Evolutionary conservation across 495 filamentous ascomycete genomes (phyloP), one percentile per base, ranked within the genome.

Genomic region (Hypomontagnella monticulosa): DNA sequence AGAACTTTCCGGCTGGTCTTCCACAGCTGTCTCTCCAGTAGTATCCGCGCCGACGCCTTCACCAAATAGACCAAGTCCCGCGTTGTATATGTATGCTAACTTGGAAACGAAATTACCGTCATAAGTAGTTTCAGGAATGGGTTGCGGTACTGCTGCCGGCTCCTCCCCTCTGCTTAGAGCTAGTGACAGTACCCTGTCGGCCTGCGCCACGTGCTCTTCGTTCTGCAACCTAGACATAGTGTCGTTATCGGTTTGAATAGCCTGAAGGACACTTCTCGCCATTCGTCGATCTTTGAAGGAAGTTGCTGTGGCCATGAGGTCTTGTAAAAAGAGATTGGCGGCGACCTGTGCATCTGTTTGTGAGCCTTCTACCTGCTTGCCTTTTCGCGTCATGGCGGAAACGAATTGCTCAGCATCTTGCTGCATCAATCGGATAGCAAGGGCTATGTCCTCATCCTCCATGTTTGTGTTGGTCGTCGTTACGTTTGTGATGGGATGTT

Each of bases 291-390:
- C 75, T 1, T 49, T 38, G 4, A 70, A 15, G 34, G 72, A 53
- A 0, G 42, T 44, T 14, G 47, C 48, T 16, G 48, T 65, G 7
- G 19, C 37, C 19, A 67, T 7, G 6, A 79, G 55, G 11, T 79
- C 75, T 32, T 74, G 40, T 3, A 53, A 49, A 50, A 69, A 73
- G 11, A 73, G 50, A n/a, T 63, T 43, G 3, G 72, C 14, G 7
- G 76, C 73, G 12, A 77, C 30, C 7, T 77, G 54, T 2, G 40
- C 43, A 40, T 80, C 77, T 6, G 75, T 69, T 6, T 65, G 2
- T 1, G 40, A 54, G 6, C 66, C 73, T 15, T 76, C 72, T 4
- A 18, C 20, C 12, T 70, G 51, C 41, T 80, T 77, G 16, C 72
- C 76, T 49, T 75, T 78, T 19, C 73, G 73, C 44, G 71, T 78